Evolutionary conservation across 176 grass and related monocot species (phyloP), one percentile per base, ranked within the genome.

Genomic region (Chrysopogon serrulatus): DNA sequence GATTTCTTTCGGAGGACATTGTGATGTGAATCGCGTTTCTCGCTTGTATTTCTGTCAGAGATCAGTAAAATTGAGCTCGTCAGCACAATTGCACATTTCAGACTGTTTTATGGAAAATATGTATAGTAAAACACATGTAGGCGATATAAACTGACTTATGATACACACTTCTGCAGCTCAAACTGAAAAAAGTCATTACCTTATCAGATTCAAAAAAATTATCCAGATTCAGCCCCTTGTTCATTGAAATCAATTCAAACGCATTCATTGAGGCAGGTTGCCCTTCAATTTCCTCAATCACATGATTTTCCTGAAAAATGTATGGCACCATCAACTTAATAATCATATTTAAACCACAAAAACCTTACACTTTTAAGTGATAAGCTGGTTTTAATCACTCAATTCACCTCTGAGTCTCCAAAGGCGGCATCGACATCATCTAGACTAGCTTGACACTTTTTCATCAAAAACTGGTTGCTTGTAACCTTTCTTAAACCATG

Each of bases 401-500:
- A 56, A 80, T 70, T 94, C 63, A 97, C 94, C 86, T 94, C 90
- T n/a, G 88, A 84, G 27, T 94, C 88, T 37, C 87, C 86, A 74
- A 97, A 97, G 65, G 92, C 94, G 77, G 94, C 94, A 43, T 97
- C 83, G 12, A 94, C 82, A 84, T 97, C 94, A 83, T 91, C 90
- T 72, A 92, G 73, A 81, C 77, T 87, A 77, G 80, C 43, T 65
- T 87, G 65, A 70, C 64, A 87, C n/a, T 79, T 80, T 83, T 68
- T 86, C 68, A 61, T 97, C 47, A 30, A 97, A 97, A 72, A 82
- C 83, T 36, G 95, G 90, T 76, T 81, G 80, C 45, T 91, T 97
- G 76, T 97, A 94, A 8, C 88, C 92, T 47, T 91, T 97, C 84
- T 73, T 94, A 74, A 97, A 97, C 95, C 95, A 97, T 83, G 86